phyloP scores from a whole-genome alignment of 257 asterid genomes.

The Gynochthodes officinalis region DNA sequence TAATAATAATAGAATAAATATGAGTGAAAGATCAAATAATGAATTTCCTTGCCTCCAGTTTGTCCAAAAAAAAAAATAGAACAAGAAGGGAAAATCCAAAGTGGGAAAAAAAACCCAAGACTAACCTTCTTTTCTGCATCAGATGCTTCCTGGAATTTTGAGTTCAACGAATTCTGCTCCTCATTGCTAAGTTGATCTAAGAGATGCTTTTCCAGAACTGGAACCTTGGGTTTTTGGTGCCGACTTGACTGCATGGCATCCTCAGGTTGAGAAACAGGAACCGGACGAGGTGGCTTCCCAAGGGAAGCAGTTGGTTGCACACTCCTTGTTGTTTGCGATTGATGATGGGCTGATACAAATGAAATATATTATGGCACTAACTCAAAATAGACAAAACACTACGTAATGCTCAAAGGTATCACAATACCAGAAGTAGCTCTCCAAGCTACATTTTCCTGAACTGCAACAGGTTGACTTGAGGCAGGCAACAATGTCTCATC shows the following conservation, averaged over 20 bases:
- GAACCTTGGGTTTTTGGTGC: slow-evolving; percentile 78
- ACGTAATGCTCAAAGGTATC: not conserved
- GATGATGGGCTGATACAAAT: slow-evolving; percentile 54
- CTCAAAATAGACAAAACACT: not conserved
- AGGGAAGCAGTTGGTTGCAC: slow-evolving; percentile 42
- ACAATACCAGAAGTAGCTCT: slow-evolving; percentile 66
- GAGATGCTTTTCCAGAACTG: slow-evolving; percentile 87
- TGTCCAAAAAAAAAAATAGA: not conserved
- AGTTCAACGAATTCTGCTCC: slow-evolving; percentile 78
- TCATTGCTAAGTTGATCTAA: slow-evolving; percentile 86
- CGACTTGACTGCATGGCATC: slow-evolving; percentile 52
- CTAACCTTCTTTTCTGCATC: slow-evolving; percentile 88
- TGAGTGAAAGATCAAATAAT: not conserved
- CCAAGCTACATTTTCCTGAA: slow-evolving; percentile 54
- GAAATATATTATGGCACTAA: slow-evolving; percentile 12
- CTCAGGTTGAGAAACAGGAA: slow-evolving; percentile 61
- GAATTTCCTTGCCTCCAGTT: not conserved
- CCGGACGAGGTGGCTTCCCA: slow-evolving; percentile 81
- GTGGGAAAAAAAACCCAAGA: not conserved
- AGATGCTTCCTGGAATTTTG: slow-evolving; percentile 84
- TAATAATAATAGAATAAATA: no score
- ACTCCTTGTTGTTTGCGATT: slow-evolving; percentile 52
- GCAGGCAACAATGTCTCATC: slow-evolving; percentile 52
- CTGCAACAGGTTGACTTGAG: slow-evolving; percentile 50
- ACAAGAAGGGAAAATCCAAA: not conserved